phyloP scores from a whole-genome alignment of 2,329 filamentous ascomycete genomes.

The Rutstroemia sp. region DNA sequence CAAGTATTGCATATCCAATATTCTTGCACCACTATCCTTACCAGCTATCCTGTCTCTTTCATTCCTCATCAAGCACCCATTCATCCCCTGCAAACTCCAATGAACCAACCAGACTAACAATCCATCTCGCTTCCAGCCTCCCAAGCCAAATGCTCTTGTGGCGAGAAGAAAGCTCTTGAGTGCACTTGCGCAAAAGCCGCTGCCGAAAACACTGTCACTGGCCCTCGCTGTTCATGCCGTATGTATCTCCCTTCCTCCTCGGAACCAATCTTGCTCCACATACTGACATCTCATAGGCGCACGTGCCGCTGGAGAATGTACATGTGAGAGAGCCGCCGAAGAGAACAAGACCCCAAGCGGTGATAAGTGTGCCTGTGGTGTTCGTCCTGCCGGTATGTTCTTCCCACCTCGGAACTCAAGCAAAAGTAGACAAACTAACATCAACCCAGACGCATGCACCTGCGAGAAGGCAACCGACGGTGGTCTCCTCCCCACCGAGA shows the following conservation, averaged over 20 bases:
- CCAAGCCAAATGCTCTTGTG: constrained; percentile 77
- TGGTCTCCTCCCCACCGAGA: constrained; percentile 61
- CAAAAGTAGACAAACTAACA: not conserved
- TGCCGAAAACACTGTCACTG: constrained; percentile 65
- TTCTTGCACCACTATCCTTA: not conserved
- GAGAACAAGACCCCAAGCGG: constrained; percentile 62
- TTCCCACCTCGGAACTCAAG: too few species aligned
- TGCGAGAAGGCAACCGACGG: constrained; percentile 67
- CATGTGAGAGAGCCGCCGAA: constrained; percentile 61
- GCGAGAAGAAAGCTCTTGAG: constrained; percentile 76
- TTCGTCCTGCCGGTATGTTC: constrained; percentile 59
- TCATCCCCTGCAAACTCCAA: not conserved
- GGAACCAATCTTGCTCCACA: not conserved
- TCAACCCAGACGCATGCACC: constrained; percentile 58
- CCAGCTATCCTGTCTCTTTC: too few species aligned
- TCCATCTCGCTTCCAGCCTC: constrained; percentile 33
- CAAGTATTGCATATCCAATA: too few species aligned
- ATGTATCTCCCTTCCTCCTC: constrained; percentile 24
- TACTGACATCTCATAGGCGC: constrained; percentile 33
- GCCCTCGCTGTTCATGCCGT: constrained; percentile 77
- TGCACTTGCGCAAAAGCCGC: constrained; percentile 76
- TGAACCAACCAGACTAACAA: not conserved
- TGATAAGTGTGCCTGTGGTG: constrained; percentile 68
- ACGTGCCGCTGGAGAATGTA: constrained; percentile 73
- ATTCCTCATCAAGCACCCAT: not conserved